Evolutionary conservation across 352 stramenopile genomes (phyloP), one percentile per base, ranked within the genome.

Genomic region (Phytopythium helicoides): DNA sequence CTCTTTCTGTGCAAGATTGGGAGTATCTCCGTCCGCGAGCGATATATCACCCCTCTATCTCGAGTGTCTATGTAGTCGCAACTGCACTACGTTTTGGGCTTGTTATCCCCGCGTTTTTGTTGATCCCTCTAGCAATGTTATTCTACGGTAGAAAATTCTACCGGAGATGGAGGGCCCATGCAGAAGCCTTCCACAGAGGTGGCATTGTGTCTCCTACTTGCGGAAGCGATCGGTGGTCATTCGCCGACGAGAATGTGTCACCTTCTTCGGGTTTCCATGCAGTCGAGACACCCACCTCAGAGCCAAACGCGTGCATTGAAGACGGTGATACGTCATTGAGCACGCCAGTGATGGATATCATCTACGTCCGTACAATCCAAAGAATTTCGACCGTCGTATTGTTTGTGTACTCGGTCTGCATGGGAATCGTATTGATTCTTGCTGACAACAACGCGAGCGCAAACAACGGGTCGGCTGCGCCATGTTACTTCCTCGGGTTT

Each of bases 401-500:
- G 3, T 62, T 72, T 22, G 53, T 70, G 39, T 68, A 76, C 42
- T 22, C 68, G 33, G 38, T 66, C 6, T 60, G 63, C 16, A 68
- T 73, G 63, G 70, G 62, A 14, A 48, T 69, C 16, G 70, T 80
- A 26, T 47, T 80, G 34, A 21, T 80, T 9, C 38, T 72, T 6
- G 66, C 75, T 10, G 58, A 76, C 40, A 52, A 57, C 14, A 40
- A 56, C 10, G 55, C 62, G 3, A 68, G 35, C 25, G 33, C 58
- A 18, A 60, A 52, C 21, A 68, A 66, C 21, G 47, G 14, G 7
- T 69, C 71, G 0, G 64, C 56, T 5, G 61, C 65, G n/a, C 65
- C 66, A 0, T 74, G 63, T 22, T 80, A 80, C 51, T 74, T 75
- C 28, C 31, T 79, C 8, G 63, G 66, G 11, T 71, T 76, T 22